These are phyloP conservation scores for Alternaria incomplexa DNA, from an alignment of 2,329 filamentous ascomycete genomes.

Conservation along the genomic window DNA sequence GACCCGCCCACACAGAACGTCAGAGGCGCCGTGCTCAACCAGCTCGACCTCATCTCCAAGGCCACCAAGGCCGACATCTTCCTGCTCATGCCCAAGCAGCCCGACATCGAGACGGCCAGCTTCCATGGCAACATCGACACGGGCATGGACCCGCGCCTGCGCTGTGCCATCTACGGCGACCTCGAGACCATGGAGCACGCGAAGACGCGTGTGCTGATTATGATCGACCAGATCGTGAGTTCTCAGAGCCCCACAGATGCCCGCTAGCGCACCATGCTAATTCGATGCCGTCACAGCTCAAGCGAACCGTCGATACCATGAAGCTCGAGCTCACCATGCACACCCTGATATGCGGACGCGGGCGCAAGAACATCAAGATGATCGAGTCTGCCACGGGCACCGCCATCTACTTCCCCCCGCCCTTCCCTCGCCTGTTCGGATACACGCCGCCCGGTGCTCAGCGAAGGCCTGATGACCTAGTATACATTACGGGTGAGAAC, in stretches of 20 bases:
- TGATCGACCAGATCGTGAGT: constrained; percentile 91
- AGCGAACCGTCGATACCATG: constrained; percentile 76
- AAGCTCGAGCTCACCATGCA: constrained; percentile 87
- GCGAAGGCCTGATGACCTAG: constrained; percentile 82
- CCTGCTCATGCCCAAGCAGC: constrained; percentile 86
- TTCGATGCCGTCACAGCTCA: constrained; percentile 60
- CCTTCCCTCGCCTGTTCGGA: constrained; percentile 89
- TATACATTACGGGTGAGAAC: constrained; percentile 92
- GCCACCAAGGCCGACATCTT: constrained; percentile 98
- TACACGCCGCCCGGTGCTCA: constrained; percentile 84
- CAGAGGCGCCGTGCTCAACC: constrained; percentile 77
- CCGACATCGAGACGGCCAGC: constrained; percentile 78
- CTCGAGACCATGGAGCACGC: constrained; percentile 95
- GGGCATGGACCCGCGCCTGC: constrained; percentile 84
- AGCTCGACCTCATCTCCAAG: constrained; percentile 83
- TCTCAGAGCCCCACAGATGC: constrained; percentile 25
- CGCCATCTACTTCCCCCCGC: constrained; percentile 96
- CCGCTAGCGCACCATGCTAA: constrained; percentile 45
- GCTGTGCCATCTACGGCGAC: constrained; percentile 93
- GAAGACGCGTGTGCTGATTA: constrained; percentile 93
- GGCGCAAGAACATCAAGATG: constrained; percentile 95
- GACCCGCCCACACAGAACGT: constrained; percentile 73
- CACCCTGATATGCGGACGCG: constrained; percentile 89
- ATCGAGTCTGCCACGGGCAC: constrained; percentile 96
- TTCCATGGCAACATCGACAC: constrained; percentile 76